Evolutionary conservation across 139 green algal species (phyloP), one percentile per base, ranked within the genome.

Genomic region (Chlamydomonas sp.): DNA sequence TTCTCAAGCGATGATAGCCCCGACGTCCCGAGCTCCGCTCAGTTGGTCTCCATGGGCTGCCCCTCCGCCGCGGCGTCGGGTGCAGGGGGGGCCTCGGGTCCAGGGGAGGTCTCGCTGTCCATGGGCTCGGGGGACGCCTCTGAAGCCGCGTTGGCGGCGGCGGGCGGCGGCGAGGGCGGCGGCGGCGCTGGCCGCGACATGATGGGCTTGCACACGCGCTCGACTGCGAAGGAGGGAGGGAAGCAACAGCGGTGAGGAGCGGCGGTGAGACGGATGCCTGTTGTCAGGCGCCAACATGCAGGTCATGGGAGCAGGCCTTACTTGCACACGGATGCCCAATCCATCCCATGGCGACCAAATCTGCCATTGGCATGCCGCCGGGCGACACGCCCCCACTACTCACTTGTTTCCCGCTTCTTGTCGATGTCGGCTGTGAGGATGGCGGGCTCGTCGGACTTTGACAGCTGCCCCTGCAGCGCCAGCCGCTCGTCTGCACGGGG

Each of bases 361-460:
- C 31, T 49, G 31, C 31, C 31, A 49, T 49, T 49, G 31, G 31
- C 31, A 49, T 49, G 31, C 31, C 31, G 31, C 31, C 31, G 31
- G 31, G 31, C 31, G 31, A 49, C 31, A 49, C 31, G 2, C 7
- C 18, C 60, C 78, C 14, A 17, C 79, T 2, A 92, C 96, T 63
- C 72, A 86, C 31, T 93, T 95, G n/a, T 86, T 72, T 97, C 97
- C 69, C 83, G 84, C 94, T 98, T 98, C 93, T 99, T 99, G 61
- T 88, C 88, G 83, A 99, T 96, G 88, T 99, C 98, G 0, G 77
- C 84, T 0, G 94, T 92, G 20, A 97, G 79, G 75, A 99, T 90
- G 77, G 96, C 94, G 0, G 97, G 97, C 57, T 96, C 92, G 49
- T 97, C 96, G 5, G 81, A 74, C 91, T 94, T 95, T 57, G 74